Percentiles rank a stretch among this genome's conserved stretches.
These are phyloP conservation scores for Tuber microsphaerosporum DNA, from an alignment of 495 filamentous ascomycete species.

Conservation along the genomic window DNA sequence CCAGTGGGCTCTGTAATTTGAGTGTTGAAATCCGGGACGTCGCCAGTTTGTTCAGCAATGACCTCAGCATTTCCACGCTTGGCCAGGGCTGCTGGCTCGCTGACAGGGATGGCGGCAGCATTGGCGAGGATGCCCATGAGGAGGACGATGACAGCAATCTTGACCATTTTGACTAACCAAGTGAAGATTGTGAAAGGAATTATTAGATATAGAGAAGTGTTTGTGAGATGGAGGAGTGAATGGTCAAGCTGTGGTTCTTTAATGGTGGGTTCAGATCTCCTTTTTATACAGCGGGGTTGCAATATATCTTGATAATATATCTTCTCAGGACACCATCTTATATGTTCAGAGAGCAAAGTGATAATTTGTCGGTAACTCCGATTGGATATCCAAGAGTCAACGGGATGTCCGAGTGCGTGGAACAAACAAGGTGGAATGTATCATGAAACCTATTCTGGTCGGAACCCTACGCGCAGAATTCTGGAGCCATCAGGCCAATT, in stretches of 20 bases:
- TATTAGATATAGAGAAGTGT: background rate
- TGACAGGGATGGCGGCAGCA: conserved; percentile 9
- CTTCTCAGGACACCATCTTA: background rate
- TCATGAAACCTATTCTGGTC: background rate
- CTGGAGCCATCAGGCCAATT: background rate
- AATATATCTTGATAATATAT: background rate
- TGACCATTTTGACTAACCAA: conserved; percentile 2
- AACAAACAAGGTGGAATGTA: background rate
- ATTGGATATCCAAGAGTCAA: background rate
- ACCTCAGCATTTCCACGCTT: conserved; percentile 6
- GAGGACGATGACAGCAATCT: conserved; percentile 8
- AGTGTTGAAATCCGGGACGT: conserved; percentile 9
- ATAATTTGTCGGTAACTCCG: background rate
- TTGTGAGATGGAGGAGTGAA: background rate
- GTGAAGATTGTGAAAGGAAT: background rate
- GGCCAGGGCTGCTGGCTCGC: background rate
- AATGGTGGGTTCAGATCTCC: background rate
- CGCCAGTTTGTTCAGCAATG: background rate
- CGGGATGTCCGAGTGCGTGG: background rate
- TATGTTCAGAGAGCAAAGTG: background rate
- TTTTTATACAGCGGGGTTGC: background rate
- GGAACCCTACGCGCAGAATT: too few species aligned
- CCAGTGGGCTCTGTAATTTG: conserved; percentile 7
- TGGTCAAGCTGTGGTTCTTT: background rate
- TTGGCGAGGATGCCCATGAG: conserved; percentile 8